Evolutionary conservation across 805 yeast genomes (phyloP).

Genomic region (Clavispora asparagi): DNA sequence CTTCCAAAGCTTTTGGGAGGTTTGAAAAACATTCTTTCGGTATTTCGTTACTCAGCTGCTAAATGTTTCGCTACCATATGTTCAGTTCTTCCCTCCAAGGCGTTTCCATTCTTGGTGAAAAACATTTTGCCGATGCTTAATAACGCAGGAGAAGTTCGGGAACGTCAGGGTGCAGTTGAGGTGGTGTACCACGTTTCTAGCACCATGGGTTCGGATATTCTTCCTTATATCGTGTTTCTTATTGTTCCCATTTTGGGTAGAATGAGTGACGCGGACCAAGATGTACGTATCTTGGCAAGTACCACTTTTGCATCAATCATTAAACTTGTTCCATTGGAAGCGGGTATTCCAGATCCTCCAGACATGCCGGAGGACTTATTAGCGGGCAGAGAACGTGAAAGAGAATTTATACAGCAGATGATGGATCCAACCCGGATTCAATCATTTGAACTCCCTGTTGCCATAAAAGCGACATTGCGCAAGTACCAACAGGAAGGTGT

Average conservation of each 20-base stretch:
- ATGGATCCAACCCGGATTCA: constrained; percentile 92
- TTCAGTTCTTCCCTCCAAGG: constrained; percentile 57
- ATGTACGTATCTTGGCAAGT: constrained; percentile 85
- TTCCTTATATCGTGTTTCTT: constrained; percentile 92
- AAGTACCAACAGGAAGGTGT: constrained; percentile 98
- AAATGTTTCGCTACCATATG: constrained; percentile 82
- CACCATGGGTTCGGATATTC: constrained; percentile 80
- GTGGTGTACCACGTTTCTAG: constrained; percentile 78
- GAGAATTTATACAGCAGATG: constrained; percentile 95
- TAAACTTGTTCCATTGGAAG: constrained; percentile 92
- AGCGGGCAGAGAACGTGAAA: constrained; percentile 86
- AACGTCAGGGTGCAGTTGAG: constrained; percentile 93
- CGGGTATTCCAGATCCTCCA: constrained; percentile 93
- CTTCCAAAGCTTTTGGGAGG: constrained; percentile 45
- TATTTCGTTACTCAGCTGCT: constrained; percentile 84
- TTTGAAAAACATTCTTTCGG: constrained; percentile 68
- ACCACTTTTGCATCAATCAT: constrained; percentile 95
- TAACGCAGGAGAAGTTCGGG: constrained; percentile 62
- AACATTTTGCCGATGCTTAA: constrained; percentile 73
- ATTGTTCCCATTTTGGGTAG: constrained; percentile 96
- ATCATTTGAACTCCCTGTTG: constrained; percentile 83
- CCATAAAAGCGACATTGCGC: constrained; percentile 87
- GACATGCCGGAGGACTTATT: constrained; percentile 82
- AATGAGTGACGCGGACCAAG: constrained; percentile 92
- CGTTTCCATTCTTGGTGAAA: constrained; percentile 77